A percentile compares a stretch with the other conserved stretches of the same genome.
phyloP scores from a whole-genome alignment of 2,329 filamentous ascomycete species.

The Hymenotorrendiella dingleyae region DNA sequence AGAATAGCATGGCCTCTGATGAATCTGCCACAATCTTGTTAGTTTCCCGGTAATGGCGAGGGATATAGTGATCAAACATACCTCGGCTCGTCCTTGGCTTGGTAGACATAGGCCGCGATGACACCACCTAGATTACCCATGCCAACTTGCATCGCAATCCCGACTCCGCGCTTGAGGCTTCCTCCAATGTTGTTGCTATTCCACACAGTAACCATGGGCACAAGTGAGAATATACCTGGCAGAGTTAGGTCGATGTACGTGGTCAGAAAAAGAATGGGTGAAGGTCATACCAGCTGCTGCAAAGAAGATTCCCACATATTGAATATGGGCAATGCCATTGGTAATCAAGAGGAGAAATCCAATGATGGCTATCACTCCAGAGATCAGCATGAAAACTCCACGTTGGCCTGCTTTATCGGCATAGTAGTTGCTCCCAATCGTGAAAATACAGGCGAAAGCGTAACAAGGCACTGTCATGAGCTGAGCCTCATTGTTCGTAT shows the following conservation, averaged over 20 bases:
- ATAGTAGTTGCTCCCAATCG: slow-evolving; percentile 61
- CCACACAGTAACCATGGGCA: slow-evolving; percentile 82
- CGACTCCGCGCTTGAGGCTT: slow-evolving; percentile 86
- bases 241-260: no score
- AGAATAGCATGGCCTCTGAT: slow-evolving; percentile 40
- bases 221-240: slow-evolving; percentile 78
- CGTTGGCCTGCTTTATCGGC: slow-evolving; percentile 68
- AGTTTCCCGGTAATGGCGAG: neutral
- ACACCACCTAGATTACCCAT: slow-evolving; percentile 83
- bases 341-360: slow-evolving; percentile 77
- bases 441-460: slow-evolving; percentile 59
- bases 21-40: slow-evolving; percentile 29
- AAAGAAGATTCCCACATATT: slow-evolving; percentile 79
- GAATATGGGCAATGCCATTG: slow-evolving; percentile 54
- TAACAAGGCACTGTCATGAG: slow-evolving; percentile 46
- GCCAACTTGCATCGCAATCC: slow-evolving; percentile 78
- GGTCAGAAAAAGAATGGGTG: no score
- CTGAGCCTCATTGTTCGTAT: slow-evolving; percentile 46
- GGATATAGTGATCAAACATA: slow-evolving; percentile 23
- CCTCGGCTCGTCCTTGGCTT: slow-evolving; percentile 33
- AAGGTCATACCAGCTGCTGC: slow-evolving; percentile 62
- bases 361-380: slow-evolving; percentile 59
- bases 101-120: slow-evolving; percentile 46
- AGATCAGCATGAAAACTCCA: slow-evolving; percentile 64
- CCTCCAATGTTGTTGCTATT: slow-evolving; percentile 81